Evolutionary conservation across 1,284 basidiomycete genomes (phyloP), one percentile per base, ranked within the genome.

Genomic region (Amylostereum chailletii): DNA sequence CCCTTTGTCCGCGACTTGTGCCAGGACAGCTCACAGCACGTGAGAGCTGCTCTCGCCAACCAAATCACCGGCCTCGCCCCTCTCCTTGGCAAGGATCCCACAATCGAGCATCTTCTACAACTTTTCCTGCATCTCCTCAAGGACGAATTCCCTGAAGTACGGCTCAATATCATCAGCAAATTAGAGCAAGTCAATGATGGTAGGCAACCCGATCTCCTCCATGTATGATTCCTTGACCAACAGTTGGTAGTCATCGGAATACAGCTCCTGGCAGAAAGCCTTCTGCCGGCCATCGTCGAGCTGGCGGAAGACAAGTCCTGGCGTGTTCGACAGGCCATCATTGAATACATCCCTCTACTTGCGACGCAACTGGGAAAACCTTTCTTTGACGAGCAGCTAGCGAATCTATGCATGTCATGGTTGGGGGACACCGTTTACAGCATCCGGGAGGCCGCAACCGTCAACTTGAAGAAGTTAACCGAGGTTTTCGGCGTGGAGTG

Each of bases 271-370:
- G 94, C 94, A 4, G 94, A 97, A 63, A 96, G 93, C 53, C 83
- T 99, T 37, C 79, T 99, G 27, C 96, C 96, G 5, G 96, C 96
- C 34, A 99, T 99, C 58, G 91, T 99, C 59, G 92, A 98, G 65
- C 75, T 99, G 42, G 95, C 96, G 29, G 96, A 99, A 69, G 96
- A 99, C 76, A 99, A 99, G 70, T 97, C 97, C 58, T 99, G 96
- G 96, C 88, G 96, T 46, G 96, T 99, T 40, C 87, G 96, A 58
- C 96, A 99, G 70, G 96, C 96, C 10, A 99, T 99, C 70, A 99
- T 99, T 69, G 96, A 99, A 69, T 98, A 99, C 71, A 98, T 84
- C 69, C 96, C 76, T 27, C 81, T 99, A 27, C 84, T 99, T 39
- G 94, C 96, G 44, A 95, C 90, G 27, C 96, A 99, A 66, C 81